Conservation (phyloP, 2,329 filamentous ascomycete genomes). For the Cordyceps cateniannulata region DNA sequence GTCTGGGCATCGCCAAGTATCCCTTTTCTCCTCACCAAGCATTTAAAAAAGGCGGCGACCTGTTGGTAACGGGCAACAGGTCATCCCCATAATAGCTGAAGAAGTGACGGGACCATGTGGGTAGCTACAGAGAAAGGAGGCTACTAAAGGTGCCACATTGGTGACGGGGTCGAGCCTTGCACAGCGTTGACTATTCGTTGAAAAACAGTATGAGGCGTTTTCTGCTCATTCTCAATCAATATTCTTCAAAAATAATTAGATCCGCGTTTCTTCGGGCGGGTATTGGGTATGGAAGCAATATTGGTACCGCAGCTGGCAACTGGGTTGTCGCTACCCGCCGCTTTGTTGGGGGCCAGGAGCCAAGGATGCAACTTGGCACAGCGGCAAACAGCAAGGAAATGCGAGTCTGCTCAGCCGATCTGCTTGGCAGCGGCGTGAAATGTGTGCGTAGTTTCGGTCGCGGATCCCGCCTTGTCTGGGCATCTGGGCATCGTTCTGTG, state of each 20-base stretch:
- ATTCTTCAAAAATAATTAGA: no score
- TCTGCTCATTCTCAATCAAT: background rate
- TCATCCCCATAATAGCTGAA: background rate
- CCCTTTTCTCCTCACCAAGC: background rate
- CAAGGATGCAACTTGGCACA: background rate
- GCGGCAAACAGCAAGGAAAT: background rate
- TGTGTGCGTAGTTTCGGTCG: background rate
- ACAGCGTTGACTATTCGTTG: background rate
- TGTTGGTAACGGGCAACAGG: background rate
- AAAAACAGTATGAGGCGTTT: background rate
- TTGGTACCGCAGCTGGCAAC: no score
- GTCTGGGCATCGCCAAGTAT: slow-evolving; percentile 6
- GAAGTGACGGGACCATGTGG: background rate
- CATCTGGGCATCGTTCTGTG: background rate
- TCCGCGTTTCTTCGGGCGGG: no score
- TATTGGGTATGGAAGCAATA: no score
- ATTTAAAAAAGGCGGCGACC: background rate
- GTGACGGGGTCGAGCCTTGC: background rate
- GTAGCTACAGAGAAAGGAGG: background rate
- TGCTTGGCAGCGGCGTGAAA: background rate
- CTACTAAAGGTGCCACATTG: background rate
- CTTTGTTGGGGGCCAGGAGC: background rate
- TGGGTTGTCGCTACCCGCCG: background rate
- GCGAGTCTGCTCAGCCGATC: background rate
- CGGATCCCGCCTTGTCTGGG: background rate